These are phyloP conservation scores for Davidsoniella neocaledoniae DNA, from an alignment of 2,329 filamentous ascomycete species.

Conservation along the genomic window DNA sequence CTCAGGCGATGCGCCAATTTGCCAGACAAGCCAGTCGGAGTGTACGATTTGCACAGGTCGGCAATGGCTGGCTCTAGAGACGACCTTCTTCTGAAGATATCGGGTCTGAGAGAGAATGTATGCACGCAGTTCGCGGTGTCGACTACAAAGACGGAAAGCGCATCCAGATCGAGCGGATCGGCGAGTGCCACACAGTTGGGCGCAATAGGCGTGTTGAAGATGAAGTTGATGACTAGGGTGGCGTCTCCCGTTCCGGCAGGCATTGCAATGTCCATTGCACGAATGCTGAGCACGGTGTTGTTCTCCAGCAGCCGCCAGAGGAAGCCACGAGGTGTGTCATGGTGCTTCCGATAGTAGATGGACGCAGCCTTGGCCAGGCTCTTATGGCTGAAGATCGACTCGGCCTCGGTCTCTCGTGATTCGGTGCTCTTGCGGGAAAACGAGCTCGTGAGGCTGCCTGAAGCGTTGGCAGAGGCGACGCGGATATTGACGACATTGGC, in stretches of 20 bases:
- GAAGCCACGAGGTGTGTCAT: constrained; percentile 65
- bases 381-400: constrained; percentile 53
- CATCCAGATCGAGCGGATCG: constrained; percentile 62
- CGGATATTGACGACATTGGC: constrained; percentile 55
- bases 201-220: constrained; percentile 57
- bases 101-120: constrained; percentile 65
- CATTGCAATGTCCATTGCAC: constrained; percentile 58
- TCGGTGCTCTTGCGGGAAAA: constrained; percentile 14
- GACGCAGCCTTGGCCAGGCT: constrained; percentile 64
- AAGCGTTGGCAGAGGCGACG: constrained; percentile 36
- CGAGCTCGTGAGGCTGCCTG: constrained; percentile 19
- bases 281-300: constrained; percentile 63
- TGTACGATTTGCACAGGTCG: constrained; percentile 59
- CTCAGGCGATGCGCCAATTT: constrained; percentile 68
- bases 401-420: constrained; percentile 38
- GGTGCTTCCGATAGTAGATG: constrained; percentile 66
- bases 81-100: constrained; percentile 57
- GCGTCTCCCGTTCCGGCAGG: constrained; percentile 42
- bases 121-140: constrained; percentile 67
- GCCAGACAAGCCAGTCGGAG: constrained; percentile 57
- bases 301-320: constrained; percentile 81
- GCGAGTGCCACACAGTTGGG: constrained; percentile 67
- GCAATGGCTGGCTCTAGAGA: constrained; percentile 57
- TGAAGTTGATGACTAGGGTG: constrained; percentile 58
- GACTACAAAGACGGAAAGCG: constrained; percentile 62